A percentile compares a stretch with the other conserved stretches of the same genome.
Conservation (phyloP, 1,284 basidiomycete species). For the Cutaneotrichosporon sp. region DNA sequence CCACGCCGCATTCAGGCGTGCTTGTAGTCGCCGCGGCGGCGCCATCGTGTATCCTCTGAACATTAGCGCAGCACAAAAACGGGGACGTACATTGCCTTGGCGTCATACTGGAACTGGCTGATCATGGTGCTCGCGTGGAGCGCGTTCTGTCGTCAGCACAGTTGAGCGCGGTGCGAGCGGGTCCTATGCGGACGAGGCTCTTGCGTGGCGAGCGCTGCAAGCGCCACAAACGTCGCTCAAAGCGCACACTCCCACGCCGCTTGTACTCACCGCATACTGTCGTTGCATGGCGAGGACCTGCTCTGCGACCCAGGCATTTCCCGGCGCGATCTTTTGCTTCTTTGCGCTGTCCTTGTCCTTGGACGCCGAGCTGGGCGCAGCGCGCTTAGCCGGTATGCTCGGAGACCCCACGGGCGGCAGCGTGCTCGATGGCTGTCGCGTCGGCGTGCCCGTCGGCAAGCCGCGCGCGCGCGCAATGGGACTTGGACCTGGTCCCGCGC, state of each 20-base stretch:
- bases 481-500: constrained; percentile 4
- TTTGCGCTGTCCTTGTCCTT: constrained; percentile 7
- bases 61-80: not conserved
- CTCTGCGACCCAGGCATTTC: constrained; percentile 25
- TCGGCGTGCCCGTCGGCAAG: constrained; percentile 1
- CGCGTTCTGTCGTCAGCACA: constrained; percentile 20
- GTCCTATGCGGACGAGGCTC: not conserved
- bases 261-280: constrained; percentile 24
- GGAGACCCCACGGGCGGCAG: constrained; percentile 3
- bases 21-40: constrained; percentile 19
- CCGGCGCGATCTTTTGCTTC: constrained; percentile 17
- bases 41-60: constrained; percentile 11
- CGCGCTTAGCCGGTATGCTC: constrained; percentile 2
- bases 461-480: constrained; percentile 7
- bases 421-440: not conserved
- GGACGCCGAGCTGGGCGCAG: not conserved
- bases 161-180: not conserved
- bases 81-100: constrained; percentile 18
- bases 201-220: no score
- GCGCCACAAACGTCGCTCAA: no score
- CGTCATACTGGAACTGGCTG: constrained; percentile 24
- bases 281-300: constrained; percentile 25
- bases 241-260: no score
- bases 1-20: constrained; percentile 25
- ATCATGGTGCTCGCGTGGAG: constrained; percentile 27